phyloP scores from a whole-genome alignment of 371 early-diverging fungal genomes.

The Zychaea mexicana region DNA sequence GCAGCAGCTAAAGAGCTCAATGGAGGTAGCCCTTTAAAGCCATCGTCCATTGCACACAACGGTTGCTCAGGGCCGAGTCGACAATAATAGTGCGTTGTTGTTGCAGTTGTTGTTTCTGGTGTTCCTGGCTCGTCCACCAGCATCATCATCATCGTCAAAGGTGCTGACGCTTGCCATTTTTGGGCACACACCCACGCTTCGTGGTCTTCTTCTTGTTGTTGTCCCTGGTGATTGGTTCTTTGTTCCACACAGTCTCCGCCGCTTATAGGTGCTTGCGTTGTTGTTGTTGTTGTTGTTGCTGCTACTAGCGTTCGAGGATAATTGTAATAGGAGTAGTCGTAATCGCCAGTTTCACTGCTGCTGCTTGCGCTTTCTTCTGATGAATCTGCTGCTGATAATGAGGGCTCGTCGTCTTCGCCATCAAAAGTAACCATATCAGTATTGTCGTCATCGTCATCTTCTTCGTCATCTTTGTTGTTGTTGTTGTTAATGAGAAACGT shows the following conservation, averaged over 20 bases:
- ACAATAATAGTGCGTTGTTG: neutral
- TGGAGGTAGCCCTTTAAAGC: neutral
- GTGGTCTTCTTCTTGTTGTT: neutral
- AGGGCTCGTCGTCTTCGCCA: neutral
- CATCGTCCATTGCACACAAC: neutral
- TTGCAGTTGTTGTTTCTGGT: neutral
- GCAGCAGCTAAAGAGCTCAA: neutral
- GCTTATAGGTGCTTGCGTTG: neutral
- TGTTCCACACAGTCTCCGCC: no score
- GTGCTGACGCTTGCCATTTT: conserved; percentile 6
- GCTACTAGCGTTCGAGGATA: neutral
- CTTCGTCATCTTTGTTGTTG: neutral
- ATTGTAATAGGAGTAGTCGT: conserved; percentile 1
- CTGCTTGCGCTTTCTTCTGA: neutral
- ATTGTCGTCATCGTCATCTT: neutral
- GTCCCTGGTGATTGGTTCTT: no score
- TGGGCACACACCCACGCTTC: neutral
- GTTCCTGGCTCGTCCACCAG: neutral
- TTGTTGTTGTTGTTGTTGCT: neutral
- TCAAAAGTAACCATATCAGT: neutral
- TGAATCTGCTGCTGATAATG: neutral
- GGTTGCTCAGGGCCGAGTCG: neutral
- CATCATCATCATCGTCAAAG: neutral
- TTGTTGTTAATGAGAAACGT: neutral
- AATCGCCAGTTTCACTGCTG: conserved; percentile 10